phyloP scores from a whole-genome alignment of 2,329 filamentous ascomycete genomes.

The Alternaria ventricosa region DNA sequence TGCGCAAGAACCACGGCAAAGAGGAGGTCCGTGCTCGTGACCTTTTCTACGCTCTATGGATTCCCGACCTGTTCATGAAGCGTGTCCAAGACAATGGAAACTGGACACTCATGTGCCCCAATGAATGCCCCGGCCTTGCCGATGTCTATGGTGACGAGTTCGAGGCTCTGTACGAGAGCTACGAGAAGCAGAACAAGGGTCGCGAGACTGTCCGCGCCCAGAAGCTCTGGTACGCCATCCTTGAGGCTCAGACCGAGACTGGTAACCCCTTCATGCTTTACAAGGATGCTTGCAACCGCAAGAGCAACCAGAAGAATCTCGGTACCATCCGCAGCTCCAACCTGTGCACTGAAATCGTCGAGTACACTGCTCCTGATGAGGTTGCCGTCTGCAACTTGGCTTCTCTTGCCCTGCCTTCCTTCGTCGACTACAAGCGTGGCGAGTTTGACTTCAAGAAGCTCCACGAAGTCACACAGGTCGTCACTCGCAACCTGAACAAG shows the following conservation, averaged over 20 bases:
- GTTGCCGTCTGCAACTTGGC: constrained; percentile 98
- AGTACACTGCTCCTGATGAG: constrained; percentile 97
- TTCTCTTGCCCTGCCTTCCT: constrained; percentile 89
- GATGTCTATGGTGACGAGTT: constrained; percentile 99
- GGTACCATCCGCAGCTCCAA: constrained; percentile 99
- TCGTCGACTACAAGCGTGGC: constrained; percentile 83
- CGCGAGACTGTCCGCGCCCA: constrained; percentile 94
- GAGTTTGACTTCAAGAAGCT: constrained; percentile 96
- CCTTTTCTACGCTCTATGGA: constrained; percentile 97
- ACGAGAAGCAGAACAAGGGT: constrained; percentile 86
- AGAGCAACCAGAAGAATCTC: constrained; percentile 99
- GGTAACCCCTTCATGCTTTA: constrained; percentile 99
- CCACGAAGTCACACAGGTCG: constrained; percentile 90
- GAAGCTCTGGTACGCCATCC: constrained; percentile 98
- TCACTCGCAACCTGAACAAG: constrained; percentile 95
- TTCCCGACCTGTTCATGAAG: constrained; percentile 99
- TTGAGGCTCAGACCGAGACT: constrained; percentile 98
- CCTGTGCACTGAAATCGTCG: constrained; percentile 97
- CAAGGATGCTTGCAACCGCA: constrained; percentile 97
- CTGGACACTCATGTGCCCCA: constrained; percentile 98
- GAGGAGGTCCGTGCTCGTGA: constrained; percentile 97
- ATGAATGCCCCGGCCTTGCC: constrained; percentile 91
- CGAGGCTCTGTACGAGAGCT: constrained; percentile 87
- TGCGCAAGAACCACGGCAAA: constrained; percentile 99
- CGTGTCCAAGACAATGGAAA: constrained; percentile 95